Base-by-base conservation (phyloP, 331 rosid genomes). In the Malus hybrid region DNA sequence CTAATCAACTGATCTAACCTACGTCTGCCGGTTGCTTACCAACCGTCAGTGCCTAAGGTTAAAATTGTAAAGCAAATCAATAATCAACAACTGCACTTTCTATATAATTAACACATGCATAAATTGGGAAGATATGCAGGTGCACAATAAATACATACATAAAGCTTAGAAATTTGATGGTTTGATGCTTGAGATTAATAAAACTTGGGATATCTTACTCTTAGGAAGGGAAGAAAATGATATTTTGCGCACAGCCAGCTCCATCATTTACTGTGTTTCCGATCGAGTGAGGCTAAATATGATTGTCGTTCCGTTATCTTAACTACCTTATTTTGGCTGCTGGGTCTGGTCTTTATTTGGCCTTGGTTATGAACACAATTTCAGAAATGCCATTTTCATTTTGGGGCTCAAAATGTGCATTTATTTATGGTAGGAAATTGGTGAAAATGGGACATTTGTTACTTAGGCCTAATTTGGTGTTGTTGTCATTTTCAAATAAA, bases 201-300 rank as follows among this genome's bases (percentile, higher is more conserved):
- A 55, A 28, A 65, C 16, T 32, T 29, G 29, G 13, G 42, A 59
- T 28, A 36, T 9, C 87, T 78, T 75, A 80, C 89, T 24, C 77
- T 64, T 78, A 39, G 85, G 27, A 60, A 78, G 59, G 55, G 80
- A 59, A 67, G 77, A 34, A 75, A 75, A 79, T 44, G 75, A 61
- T 19, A 76, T 73, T 61, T 50, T 67, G 71, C 61, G 66, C 79
- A 78, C 67, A 28, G 83, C 70, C 61, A 80, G 77, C 80, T 80
- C 86, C 89, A 83, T 83, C 67, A 74, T 72, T 80, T 32, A 83
- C 67, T 62, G 68, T 69, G 61, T 69, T 16, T 62, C 62, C 46
- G 44, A 52, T 42, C 6, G 48, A 42, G 1, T 10, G 4, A 31
- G 39, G 29, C 68, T 11, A 24, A 62, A 57, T 31, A 18, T 50